Evolutionary conservation across 148 eudicot genomes (phyloP), one percentile per base, ranked within the genome.

Genomic region (Talinum fruticosum): DNA sequence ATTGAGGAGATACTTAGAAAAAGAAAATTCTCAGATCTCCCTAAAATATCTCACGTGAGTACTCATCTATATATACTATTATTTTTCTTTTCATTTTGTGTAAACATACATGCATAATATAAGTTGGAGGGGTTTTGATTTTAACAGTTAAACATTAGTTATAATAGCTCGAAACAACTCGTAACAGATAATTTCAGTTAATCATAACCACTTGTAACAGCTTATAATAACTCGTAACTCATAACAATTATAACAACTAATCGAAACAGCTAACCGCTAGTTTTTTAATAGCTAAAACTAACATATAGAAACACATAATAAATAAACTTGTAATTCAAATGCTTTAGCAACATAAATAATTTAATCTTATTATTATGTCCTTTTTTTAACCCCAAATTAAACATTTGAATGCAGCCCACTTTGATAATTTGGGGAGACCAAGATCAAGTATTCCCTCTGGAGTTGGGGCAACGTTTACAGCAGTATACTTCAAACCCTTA

Each of bases 361-460:
- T n/a, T 62, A 33, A 62, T 24, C 30, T 7, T 28, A 23, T 62
- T 3, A 28, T 28, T 28, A 62, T 10, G 13, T 59, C 0, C 10
- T 59, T 8, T 59, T 54, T 54, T 59, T 59, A 0, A 6, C 1
- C 29, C 10, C 32, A n/a, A 69, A 37, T 69, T 24, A 24, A 57
- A 59, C 38, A 18, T 70, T 81, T 59, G 45, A 49, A 61, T 72
- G 61, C 82, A 93, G 98, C 80, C 79, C 5, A 90, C 97, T 10
- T 77, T 93, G 74, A 91, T 93, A 75, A 57, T 93, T 41, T 93
- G 98, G 98, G 98, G 98, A 72, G 98, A 93, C 44, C 85, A 88
- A 70, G 94, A 91, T 86, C 88, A 85, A 75, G 85, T 93, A 75
- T 91, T 93, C 53, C 98, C 97, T 4, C 6, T 91, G 59, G 89